Conservation (phyloP, 805 yeast species). For the Hyphopichia homilentoma region DNA sequence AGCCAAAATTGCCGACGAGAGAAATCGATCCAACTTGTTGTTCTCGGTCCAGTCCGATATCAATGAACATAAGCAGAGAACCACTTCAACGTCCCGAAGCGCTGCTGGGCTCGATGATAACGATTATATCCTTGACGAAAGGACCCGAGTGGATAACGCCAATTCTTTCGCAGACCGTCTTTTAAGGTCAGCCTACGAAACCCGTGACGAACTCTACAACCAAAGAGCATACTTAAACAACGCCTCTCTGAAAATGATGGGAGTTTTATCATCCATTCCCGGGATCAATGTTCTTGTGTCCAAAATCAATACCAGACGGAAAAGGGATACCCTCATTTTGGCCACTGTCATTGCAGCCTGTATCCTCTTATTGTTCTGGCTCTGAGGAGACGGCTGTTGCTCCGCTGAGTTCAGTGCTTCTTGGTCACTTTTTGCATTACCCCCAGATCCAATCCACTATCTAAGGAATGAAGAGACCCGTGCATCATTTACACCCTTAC, state of each 20-base stretch:
- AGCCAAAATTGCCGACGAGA: slow-evolving; percentile 61
- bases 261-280: slow-evolving; percentile 67
- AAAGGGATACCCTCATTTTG: slow-evolving; percentile 81
- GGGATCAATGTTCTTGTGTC: slow-evolving; percentile 74
- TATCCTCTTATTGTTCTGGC: slow-evolving; percentile 61
- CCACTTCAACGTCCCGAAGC: slow-evolving; percentile 10
- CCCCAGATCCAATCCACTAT: neutral
- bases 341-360: slow-evolving; percentile 72
- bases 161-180: slow-evolving; percentile 75
- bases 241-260: slow-evolving; percentile 61
- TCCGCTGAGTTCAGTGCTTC: neutral
- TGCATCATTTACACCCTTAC: neutral
- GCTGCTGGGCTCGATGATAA: slow-evolving; percentile 41
- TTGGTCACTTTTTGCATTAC: slow-evolving; percentile 1
- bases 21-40: slow-evolving; percentile 70
- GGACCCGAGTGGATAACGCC: slow-evolving; percentile 67
- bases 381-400: neutral
- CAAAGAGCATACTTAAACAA: slow-evolving; percentile 64
- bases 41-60: slow-evolving; percentile 78
- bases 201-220: slow-evolving; percentile 76
- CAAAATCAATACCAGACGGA: slow-evolving; percentile 83
- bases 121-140: slow-evolving; percentile 76
- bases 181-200: slow-evolving; percentile 80
- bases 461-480: neutral
- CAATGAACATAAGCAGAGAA: slow-evolving; percentile 54